Base-by-base conservation (phyloP, 257 asterid genomes). In the Anisodus acutangulus region DNA sequence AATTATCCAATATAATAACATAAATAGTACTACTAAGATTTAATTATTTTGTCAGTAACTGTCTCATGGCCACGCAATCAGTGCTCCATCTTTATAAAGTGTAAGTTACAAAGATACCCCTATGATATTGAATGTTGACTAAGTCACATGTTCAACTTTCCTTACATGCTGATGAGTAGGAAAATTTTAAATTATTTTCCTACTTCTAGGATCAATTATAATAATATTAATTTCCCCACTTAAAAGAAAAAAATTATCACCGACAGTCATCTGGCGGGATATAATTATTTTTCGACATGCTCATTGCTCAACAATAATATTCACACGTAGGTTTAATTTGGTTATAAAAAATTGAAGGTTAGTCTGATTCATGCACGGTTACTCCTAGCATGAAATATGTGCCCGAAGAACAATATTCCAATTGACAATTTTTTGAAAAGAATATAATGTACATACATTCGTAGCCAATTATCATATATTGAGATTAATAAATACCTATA, bases 1-100 rank as follows among this genome's bases (percentile, higher is more conserved):
- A 43, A 41, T 70, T 16, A 8, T 39, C 7, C 55, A 71, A 71
- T 45, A 49, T n/a, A n/a, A n/a, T 17, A 66, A 22, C 26, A 22
- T 66, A 13, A 68, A 17, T 41, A 70, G 3, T 70, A 47, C 6
- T 72, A 72, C 4, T 45, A 67, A 71, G 59, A 72, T 72, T 19
- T 72, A n/a, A 72, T 45, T n/a, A 45, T n/a, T 47, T 11, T 74
- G 62, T 74, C 79, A 43, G 79, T 17, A 71, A 72, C 4, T 39
- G 57, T 16, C 60, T 62, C 68, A 26, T 60, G 59, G 69, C 83
- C 74, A 80, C 83, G 83, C 69, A 62, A 62, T 81, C 43, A 12
- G 66, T 26, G 26, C 60, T 22, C 16, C 57, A 70, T 70, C 9
- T 9, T 47, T 72, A n/a, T 5, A 72, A 47, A 4, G 9, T 3